Percentiles rank a stretch among this genome's conserved stretches.
phyloP scores from a whole-genome alignment of 352 stramenopile genomes.

The Globisporangium alternatum region DNA sequence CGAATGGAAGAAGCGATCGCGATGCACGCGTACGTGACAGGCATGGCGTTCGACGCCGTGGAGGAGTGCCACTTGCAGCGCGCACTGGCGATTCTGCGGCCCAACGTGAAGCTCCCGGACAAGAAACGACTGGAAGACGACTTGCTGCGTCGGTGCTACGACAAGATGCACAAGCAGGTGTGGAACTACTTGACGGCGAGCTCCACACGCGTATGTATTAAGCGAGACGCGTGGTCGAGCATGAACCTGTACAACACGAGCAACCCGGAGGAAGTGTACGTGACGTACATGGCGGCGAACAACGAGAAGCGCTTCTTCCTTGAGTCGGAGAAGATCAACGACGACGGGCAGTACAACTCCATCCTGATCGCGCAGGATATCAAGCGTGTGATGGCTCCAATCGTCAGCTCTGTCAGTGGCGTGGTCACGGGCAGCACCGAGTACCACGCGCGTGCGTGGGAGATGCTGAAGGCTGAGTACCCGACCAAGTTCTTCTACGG shows the following conservation, averaged over 20 bases:
- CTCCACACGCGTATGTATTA: conserved; percentile 64
- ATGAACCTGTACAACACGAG: conserved; percentile 75
- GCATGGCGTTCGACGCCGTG: conserved; percentile 73
- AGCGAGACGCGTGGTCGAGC: conserved; percentile 77
- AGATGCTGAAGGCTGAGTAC: conserved; percentile 82
- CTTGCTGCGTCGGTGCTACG: conserved; percentile 66
- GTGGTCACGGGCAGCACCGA: conserved; percentile 76
- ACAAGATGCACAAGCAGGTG: conserved; percentile 86
- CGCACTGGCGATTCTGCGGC: conserved; percentile 52
- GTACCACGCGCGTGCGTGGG: conserved; percentile 72
- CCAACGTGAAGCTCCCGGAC: conserved; percentile 59
- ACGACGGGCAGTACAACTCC: conserved; percentile 69
- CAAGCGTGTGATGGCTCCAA: conserved; percentile 76
- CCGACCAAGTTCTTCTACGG: conserved; percentile 88
- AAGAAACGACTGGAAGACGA: conserved; percentile 70
- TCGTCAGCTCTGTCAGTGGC: conserved; percentile 63
- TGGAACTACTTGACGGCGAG: conserved; percentile 71
- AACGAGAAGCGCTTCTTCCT: conserved; percentile 81
- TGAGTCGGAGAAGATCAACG: conserved; percentile 65
- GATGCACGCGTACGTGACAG: conserved; percentile 81
- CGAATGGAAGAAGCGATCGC: conserved; percentile 73
- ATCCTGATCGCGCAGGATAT: conserved; percentile 84
- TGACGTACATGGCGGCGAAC: conserved; percentile 80
- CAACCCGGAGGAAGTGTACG: conserved; percentile 62
- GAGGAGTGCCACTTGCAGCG: conserved; percentile 71